Percentiles rank a stretch among this genome's conserved stretches.
phyloP scores from a whole-genome alignment of 306 rosid species.

The barrel medic (Medicago truncatula) region DNA sequence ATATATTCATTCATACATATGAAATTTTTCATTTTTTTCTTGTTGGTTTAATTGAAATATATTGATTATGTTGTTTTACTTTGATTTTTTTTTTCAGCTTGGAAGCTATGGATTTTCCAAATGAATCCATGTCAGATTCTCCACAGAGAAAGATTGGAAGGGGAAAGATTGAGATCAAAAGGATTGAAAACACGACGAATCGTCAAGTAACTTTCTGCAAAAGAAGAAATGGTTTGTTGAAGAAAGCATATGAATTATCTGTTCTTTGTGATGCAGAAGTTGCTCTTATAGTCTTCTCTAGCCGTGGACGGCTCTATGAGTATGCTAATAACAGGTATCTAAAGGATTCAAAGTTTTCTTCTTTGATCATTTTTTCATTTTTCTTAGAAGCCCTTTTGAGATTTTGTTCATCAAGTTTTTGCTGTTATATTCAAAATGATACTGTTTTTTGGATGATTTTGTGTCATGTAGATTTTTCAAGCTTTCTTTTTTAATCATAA shows the following conservation, averaged over 20 bases:
- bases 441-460: not conserved
- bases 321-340: constrained; percentile 93
- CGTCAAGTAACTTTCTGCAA: constrained; percentile 99
- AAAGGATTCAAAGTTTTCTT: constrained; percentile 7
- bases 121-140: constrained; percentile 57
- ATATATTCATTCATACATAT: not conserved
- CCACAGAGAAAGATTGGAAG: constrained; percentile 90
- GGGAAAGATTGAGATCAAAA: constrained; percentile 95
- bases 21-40: not conserved
- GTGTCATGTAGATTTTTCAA: not conserved
- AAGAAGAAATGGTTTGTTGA: constrained; percentile 84
- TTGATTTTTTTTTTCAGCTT: constrained; percentile 44
- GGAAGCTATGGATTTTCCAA: constrained; percentile 64
- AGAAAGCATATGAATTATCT: constrained; percentile 97
- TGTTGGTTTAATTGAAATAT: not conserved
- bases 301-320: constrained; percentile 94
- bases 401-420: not conserved
- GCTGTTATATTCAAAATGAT: not conserved
- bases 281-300: constrained; percentile 95
- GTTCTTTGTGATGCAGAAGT: constrained; percentile 99
- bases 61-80: constrained; percentile 19
- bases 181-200: constrained; percentile 98
- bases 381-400: constrained; percentile 24
- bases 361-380: not conserved
- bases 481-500: constrained; percentile 1